These are phyloP conservation scores for Corchorus capsularis DNA, from an alignment of 345 rosid genomes.

Conservation along the genomic window DNA sequence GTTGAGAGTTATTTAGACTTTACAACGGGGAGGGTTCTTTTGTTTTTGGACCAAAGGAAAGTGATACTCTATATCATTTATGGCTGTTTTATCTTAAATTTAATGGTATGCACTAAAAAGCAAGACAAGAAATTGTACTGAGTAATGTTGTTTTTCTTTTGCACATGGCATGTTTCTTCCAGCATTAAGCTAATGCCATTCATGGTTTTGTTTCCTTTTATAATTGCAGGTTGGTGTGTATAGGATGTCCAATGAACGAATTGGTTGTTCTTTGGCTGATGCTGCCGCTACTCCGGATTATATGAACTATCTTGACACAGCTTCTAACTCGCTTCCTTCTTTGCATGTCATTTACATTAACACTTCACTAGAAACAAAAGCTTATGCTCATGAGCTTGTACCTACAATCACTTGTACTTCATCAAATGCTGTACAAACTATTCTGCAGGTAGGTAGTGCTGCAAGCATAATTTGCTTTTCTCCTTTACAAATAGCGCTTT, in stretches of 20 bases:
- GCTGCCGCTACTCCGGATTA: conserved; percentile 90
- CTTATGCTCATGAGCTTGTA: conserved; percentile 91
- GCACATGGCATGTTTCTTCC: background rate
- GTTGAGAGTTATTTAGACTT: background rate
- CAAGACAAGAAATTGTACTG: background rate
- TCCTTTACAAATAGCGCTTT: conserved; percentile 5
- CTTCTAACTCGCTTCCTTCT: conserved; percentile 65
- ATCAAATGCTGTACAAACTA: conserved; percentile 91
- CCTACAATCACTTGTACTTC: conserved; percentile 98
- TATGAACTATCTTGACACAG: conserved; percentile 71
- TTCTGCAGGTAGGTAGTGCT: conserved; percentile 70
- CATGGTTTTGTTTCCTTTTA: conserved; percentile 16
- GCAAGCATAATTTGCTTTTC: background rate
- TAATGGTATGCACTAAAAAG: background rate
- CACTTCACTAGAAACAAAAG: conserved; percentile 95
- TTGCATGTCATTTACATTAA: conserved; percentile 91
- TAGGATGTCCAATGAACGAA: conserved; percentile 87
- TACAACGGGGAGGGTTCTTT: background rate
- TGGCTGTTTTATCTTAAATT: background rate
- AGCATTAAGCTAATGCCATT: conserved; percentile 6
- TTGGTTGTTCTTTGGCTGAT: conserved; percentile 97
- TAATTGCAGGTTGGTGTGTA: conserved; percentile 79
- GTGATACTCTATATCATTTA: too few species aligned
- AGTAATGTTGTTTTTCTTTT: background rate
- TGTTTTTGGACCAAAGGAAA: background rate